Evolutionary conservation across 1,139 yeast genomes (phyloP).

Genomic region (Taiozyma onychis): DNA sequence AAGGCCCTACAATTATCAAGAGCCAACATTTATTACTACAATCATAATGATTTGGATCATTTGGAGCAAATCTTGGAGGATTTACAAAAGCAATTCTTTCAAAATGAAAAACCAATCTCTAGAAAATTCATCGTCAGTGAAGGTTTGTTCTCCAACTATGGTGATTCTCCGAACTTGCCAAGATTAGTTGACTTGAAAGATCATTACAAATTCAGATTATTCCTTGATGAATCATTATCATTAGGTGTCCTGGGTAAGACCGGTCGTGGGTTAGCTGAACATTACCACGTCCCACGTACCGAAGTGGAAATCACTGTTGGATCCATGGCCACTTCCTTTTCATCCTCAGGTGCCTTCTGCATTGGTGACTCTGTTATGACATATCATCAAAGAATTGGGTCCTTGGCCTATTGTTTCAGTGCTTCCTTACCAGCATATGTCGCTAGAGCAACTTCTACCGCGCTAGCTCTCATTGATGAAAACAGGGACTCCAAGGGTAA

Average conservation of each 20-base stretch:
- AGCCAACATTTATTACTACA: slow-evolving; percentile 75
- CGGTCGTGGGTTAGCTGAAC: slow-evolving; percentile 85
- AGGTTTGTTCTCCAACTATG: slow-evolving; percentile 76
- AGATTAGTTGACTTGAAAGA: slow-evolving; percentile 69
- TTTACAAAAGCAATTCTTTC: slow-evolving; percentile 54
- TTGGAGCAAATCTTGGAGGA: slow-evolving; percentile 62
- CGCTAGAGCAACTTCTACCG: slow-evolving; percentile 66
- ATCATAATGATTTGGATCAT: slow-evolving; percentile 85
- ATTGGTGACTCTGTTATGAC: slow-evolving; percentile 82
- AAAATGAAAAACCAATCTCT: slow-evolving; percentile 54
- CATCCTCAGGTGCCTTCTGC: slow-evolving; percentile 94
- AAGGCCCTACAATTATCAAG: slow-evolving; percentile 86
- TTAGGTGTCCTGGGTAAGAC: slow-evolving; percentile 79
- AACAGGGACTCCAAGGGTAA: slow-evolving; percentile 23
- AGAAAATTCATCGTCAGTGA: slow-evolving; percentile 90
- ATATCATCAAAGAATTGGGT: slow-evolving; percentile 87
- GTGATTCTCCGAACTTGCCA: slow-evolving; percentile 74
- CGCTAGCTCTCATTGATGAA: slow-evolving; percentile 41
- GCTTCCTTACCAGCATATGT: slow-evolving; percentile 94
- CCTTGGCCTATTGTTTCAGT: slow-evolving; percentile 86
- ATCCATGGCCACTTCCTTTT: slow-evolving; percentile 75
- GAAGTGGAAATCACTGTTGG: slow-evolving; percentile 85
- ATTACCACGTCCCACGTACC: slow-evolving; percentile 50
- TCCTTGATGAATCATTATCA: slow-evolving; percentile 83
- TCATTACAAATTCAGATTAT: slow-evolving; percentile 76